Conservation (phyloP, 306 rosid species). For the Astragalus membranaceus region DNA sequence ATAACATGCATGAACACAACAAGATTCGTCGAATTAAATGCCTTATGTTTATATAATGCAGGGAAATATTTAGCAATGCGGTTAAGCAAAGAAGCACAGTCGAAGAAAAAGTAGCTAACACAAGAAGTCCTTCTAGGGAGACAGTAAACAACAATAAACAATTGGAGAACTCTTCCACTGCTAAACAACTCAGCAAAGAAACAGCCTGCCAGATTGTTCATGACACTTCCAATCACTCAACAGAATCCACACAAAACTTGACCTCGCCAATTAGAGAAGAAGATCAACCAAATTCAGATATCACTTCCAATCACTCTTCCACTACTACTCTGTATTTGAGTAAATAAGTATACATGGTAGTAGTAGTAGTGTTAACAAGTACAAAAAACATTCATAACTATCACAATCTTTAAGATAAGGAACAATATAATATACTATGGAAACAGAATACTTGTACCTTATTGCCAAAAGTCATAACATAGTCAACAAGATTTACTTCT, state of each 20-base stretch:
- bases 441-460: too few relatives aligned
- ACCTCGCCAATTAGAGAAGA: constrained; percentile 8
- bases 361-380: too few relatives aligned
- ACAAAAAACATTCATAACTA: too few relatives aligned
- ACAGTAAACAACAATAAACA: not conserved
- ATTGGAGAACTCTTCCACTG: constrained; percentile 12
- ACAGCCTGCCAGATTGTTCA: not conserved
- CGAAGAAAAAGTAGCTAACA: constrained; percentile 20
- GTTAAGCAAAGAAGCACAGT: constrained; percentile 13
- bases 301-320: not conserved
- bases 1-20: not conserved
- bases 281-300: constrained; percentile 16
- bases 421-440: too few relatives aligned
- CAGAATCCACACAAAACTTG: too few relatives aligned
- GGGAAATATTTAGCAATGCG: constrained; percentile 51
- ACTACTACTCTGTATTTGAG: too few relatives aligned
- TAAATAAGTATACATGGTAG: constrained; percentile 12
- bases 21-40: not conserved
- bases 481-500: too few relatives aligned
- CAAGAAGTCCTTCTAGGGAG: constrained; percentile 20
- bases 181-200: constrained; percentile 17
- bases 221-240: not conserved
- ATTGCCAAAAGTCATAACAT: too few relatives aligned
- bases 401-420: too few relatives aligned
- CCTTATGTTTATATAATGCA: constrained; percentile 24